These are phyloP conservation scores for Stachybotrys echinatus DNA, from an alignment of 2,329 filamentous ascomycete species.

Conservation along the genomic window DNA sequence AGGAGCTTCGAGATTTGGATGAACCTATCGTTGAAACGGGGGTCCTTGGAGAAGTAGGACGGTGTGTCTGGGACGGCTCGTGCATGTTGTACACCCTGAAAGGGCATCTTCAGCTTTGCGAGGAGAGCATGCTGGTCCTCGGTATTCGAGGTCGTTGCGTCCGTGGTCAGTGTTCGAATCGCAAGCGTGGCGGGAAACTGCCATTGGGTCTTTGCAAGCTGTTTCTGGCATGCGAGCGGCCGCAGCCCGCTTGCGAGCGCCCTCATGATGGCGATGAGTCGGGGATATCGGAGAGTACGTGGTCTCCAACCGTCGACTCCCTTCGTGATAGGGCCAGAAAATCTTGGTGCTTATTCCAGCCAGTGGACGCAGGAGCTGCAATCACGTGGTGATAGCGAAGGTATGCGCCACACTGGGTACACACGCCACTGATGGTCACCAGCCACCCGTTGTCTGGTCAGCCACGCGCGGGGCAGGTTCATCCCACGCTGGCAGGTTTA, in stretches of 20 bases:
- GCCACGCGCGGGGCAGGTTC: constrained; percentile 27
- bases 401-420: background rate
- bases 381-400: constrained; percentile 18
- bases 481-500: constrained; percentile 12
- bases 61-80: constrained; percentile 79
- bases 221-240: constrained; percentile 28
- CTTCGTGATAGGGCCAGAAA: constrained; percentile 10
- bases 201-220: constrained; percentile 22
- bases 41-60: constrained; percentile 90
- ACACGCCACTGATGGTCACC: constrained; percentile 5
- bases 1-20: constrained; percentile 68
- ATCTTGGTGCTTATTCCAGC: constrained; percentile 15
- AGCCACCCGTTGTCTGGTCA: constrained; percentile 15
- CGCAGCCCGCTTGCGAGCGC: constrained; percentile 26
- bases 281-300: constrained; percentile 14
- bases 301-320: constrained; percentile 13
- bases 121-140: constrained; percentile 8
- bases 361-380: constrained; percentile 8
- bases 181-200: constrained; percentile 16
- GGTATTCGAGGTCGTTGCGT: constrained; percentile 9
- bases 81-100: constrained; percentile 42
- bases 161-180: constrained; percentile 20
- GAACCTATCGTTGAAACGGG: constrained; percentile 80
- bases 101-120: constrained; percentile 20
- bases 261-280: constrained; percentile 25